phyloP scores from a whole-genome alignment of 2,329 filamentous ascomycete genomes.

The Knufia petricola region DNA sequence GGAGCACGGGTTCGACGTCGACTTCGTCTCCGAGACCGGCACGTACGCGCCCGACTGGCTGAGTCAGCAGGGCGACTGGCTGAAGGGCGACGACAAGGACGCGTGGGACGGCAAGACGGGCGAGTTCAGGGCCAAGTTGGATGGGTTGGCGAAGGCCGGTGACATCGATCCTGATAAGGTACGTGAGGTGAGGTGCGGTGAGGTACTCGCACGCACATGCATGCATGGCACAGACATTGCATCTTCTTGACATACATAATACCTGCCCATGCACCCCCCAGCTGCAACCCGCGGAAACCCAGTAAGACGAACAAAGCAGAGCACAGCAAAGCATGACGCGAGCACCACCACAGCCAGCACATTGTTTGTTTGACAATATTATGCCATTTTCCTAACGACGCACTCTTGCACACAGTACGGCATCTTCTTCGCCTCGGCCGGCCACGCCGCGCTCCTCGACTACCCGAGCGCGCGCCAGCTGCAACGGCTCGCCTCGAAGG shows the following conservation, averaged over 20 bases:
- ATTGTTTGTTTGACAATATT: no score
- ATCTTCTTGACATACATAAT: no score
- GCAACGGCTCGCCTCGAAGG: slow-evolving; percentile 22
- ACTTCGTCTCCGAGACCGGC: slow-evolving; percentile 34
- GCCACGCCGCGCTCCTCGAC: slow-evolving; percentile 34
- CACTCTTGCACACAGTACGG: slow-evolving; percentile 23
- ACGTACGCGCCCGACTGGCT: slow-evolving; percentile 32
- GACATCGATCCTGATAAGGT: slow-evolving; percentile 24
- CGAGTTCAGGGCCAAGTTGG: slow-evolving; percentile 29
- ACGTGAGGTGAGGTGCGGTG: no score
- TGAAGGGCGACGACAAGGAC: slow-evolving; percentile 26
- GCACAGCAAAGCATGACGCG: no score
- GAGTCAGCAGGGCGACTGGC: slow-evolving; percentile 28
- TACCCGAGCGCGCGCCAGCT: slow-evolving; percentile 29
- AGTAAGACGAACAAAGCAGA: no score
- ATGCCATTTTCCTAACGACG: neutral
- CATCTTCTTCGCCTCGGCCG: slow-evolving; percentile 33
- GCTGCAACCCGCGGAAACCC: no score
- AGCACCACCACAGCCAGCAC: no score
- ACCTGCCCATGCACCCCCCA: no score
- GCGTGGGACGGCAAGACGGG: slow-evolving; percentile 27
- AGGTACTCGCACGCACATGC: no score
- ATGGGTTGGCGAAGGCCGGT: slow-evolving; percentile 24
- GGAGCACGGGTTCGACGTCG: slow-evolving; percentile 28
- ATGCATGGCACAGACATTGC: no score